Conservation (phyloP, 1,284 basidiomycete genomes). For the Pseudozyma pruni region DNA sequence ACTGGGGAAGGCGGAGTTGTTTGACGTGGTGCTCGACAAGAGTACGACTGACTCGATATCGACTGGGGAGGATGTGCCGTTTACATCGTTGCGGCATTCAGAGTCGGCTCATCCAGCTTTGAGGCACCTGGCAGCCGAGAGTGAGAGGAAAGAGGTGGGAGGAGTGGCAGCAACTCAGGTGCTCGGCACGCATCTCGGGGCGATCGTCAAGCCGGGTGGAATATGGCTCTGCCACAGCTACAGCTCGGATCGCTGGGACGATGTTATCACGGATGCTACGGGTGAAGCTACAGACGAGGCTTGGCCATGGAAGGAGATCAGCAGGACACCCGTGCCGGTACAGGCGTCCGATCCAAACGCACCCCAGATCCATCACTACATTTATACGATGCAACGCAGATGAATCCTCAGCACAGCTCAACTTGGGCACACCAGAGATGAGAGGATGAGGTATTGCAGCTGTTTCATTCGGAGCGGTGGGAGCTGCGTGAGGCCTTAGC, state of each 20-base stretch:
- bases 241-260: slow-evolving; percentile 31
- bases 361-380: slow-evolving; percentile 27
- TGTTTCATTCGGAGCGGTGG: background rate
- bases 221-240: slow-evolving; percentile 41
- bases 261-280: background rate
- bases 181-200: slow-evolving; percentile 16
- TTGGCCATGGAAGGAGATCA: slow-evolving; percentile 14
- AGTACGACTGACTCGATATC: slow-evolving; percentile 46
- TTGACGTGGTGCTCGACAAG: slow-evolving; percentile 47
- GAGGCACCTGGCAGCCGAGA: background rate
- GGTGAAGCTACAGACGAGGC: no score
- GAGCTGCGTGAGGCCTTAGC: slow-evolving; percentile 9
- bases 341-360: slow-evolving; percentile 16
- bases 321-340: slow-evolving; percentile 10
- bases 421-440: no score
- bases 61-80: slow-evolving; percentile 19
- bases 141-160: background rate
- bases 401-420: no score
- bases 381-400: slow-evolving; percentile 27
- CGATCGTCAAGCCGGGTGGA: background rate
- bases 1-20: background rate
- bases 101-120: slow-evolving; percentile 3
- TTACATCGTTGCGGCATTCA: background rate
- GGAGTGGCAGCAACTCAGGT: slow-evolving; percentile 22
- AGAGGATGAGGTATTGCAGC: background rate